phyloP scores from a whole-genome alignment of 805 yeast genomes.

The Candida mattraensis region DNA sequence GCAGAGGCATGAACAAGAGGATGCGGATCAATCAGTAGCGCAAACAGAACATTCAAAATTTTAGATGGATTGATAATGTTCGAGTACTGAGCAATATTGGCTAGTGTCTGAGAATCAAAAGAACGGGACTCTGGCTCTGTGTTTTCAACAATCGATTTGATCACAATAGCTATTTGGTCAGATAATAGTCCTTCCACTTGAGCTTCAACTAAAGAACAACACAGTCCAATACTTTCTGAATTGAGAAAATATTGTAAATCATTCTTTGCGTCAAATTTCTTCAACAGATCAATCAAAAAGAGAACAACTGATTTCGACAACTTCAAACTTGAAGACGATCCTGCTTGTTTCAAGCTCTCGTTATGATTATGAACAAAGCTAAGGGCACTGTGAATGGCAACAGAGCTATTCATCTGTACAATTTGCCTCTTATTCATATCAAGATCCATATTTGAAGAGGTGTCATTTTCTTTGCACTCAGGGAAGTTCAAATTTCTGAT shows the following conservation, averaged over 20 bases:
- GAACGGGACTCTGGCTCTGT: slow-evolving; percentile 66
- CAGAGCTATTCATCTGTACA: slow-evolving; percentile 56
- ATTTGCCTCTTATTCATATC: slow-evolving; percentile 40
- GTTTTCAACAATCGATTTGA: slow-evolving; percentile 65
- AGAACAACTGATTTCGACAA: slow-evolving; percentile 24
- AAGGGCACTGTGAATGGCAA: slow-evolving; percentile 60
- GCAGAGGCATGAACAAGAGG: slow-evolving; percentile 80
- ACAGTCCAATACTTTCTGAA: slow-evolving; percentile 34
- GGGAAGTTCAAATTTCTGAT: slow-evolving; percentile 55
- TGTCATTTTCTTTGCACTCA: slow-evolving; percentile 32
- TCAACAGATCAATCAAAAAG: slow-evolving; percentile 31
- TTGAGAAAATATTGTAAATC: slow-evolving; percentile 32
- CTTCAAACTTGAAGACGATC: slow-evolving; percentile 11
- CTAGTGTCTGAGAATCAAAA: slow-evolving; percentile 49
- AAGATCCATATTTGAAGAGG: slow-evolving; percentile 1
- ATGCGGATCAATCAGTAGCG: slow-evolving; percentile 75
- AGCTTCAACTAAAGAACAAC: slow-evolving; percentile 27
- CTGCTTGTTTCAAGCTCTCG: slow-evolving; percentile 5
- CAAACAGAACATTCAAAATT: slow-evolving; percentile 55
- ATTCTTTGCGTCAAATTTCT: slow-evolving; percentile 22
- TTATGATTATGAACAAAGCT: slow-evolving; percentile 29
- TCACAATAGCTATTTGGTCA: slow-evolving; percentile 50
- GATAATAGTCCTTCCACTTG: slow-evolving; percentile 25
- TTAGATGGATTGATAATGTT: slow-evolving; percentile 38
- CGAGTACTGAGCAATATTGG: slow-evolving; percentile 28